A percentile compares a stretch with the other conserved stretches of the same genome.
phyloP scores from a whole-genome alignment of 306 rosid genomes.

The Biancaea sappan region DNA sequence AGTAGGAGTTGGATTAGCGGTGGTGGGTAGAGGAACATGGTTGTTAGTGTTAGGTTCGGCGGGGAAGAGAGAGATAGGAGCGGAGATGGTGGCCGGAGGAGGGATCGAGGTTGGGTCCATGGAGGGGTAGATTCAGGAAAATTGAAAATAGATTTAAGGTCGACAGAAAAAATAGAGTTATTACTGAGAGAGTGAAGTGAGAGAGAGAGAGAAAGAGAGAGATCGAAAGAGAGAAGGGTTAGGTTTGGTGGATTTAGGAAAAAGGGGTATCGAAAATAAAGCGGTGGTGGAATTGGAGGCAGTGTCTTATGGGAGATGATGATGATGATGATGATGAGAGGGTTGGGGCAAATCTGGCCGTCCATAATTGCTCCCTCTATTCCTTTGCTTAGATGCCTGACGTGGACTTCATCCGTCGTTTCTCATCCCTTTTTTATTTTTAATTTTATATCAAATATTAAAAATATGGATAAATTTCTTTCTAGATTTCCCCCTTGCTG shows the following conservation, averaged over 20 bases:
- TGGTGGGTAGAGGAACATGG: conserved; percentile 18
- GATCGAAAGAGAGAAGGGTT: conserved; percentile 10
- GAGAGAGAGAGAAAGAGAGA: neutral
- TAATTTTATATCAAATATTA: neutral
- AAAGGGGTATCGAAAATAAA: conserved; percentile 17
- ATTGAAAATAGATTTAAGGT: conserved; percentile 29
- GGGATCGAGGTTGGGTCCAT: conserved; percentile 69
- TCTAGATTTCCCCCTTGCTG: neutral
- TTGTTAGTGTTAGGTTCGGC: conserved; percentile 21
- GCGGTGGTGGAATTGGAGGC: conserved; percentile 8
- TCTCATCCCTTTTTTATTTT: neutral
- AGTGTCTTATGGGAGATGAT: conserved; percentile 6
- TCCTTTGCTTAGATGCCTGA: conserved; percentile 29
- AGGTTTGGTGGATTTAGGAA: conserved; percentile 42
- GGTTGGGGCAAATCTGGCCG: conserved; percentile 41
- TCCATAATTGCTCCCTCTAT: conserved; percentile 2
- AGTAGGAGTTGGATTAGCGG: neutral
- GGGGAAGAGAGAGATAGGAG: conserved; percentile 30
- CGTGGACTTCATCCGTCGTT: conserved; percentile 36
- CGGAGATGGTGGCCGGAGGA: conserved; percentile 23
- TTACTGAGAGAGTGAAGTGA: conserved; percentile 15
- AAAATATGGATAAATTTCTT: neutral
- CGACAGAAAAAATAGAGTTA: conserved; percentile 8
- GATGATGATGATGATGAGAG: conserved; percentile 31
- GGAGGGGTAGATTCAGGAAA: conserved; percentile 43